phyloP scores from a whole-genome alignment of 805 yeast species.

The Saccharomycopsis selenospora region DNA sequence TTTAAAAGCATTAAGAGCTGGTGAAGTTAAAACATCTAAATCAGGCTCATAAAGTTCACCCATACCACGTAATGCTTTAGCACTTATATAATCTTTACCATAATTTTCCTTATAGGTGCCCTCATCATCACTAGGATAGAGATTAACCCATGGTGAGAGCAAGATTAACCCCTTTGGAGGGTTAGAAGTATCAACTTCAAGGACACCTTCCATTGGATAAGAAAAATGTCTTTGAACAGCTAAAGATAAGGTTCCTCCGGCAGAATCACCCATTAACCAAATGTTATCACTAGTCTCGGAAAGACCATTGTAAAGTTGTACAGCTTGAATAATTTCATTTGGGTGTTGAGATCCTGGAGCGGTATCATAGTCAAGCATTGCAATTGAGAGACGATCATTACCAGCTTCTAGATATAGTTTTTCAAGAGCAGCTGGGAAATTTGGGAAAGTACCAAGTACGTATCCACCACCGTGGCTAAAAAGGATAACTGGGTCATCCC shows the following conservation, averaged over 20 bases:
- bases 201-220: constrained; percentile 3
- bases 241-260: constrained; percentile 26
- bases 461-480: constrained; percentile 9
- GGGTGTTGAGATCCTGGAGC: constrained; percentile 25
- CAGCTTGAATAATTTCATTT: constrained; percentile 23
- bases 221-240: constrained; percentile 13
- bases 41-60: neutral
- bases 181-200: neutral
- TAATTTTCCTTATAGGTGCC: neutral
- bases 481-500: constrained; percentile 6
- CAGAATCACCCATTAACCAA: constrained; percentile 26
- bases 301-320: constrained; percentile 20
- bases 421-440: neutral
- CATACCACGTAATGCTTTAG: neutral
- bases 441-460: neutral
- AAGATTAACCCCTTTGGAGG: constrained; percentile 1
- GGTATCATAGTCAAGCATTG: constrained; percentile 25
- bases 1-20: neutral
- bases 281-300: constrained; percentile 17
- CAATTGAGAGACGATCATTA: constrained; percentile 20
- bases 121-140: neutral
- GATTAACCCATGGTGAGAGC: constrained; percentile 8
- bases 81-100: neutral
- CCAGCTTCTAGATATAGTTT: neutral
- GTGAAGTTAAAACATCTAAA: too few relatives aligned